Conservation (phyloP, 495 filamentous ascomycete species). For the Xylaria grammica region DNA sequence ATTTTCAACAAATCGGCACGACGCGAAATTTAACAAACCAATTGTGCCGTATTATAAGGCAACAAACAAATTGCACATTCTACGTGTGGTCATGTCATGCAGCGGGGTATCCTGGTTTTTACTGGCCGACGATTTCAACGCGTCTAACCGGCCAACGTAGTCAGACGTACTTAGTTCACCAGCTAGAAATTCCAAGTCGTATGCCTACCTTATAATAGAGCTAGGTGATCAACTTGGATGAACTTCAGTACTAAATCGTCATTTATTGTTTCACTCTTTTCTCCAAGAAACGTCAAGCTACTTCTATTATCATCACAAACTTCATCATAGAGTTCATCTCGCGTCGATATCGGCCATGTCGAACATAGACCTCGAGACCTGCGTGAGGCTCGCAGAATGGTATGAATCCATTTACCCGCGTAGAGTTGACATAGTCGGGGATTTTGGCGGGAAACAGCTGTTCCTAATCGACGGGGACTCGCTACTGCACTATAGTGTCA, state of each 20-base stretch:
- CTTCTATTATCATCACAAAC: neutral
- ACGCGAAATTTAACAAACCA: too few species aligned
- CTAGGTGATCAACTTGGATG: neutral
- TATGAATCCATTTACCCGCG: conserved; percentile 28
- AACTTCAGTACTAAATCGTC: neutral
- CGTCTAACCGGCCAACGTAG: too few species aligned
- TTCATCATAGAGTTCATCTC: neutral
- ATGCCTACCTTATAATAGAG: neutral
- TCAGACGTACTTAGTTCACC: too few species aligned
- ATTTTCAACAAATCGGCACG: too few species aligned
- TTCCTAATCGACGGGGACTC: conserved; percentile 79
- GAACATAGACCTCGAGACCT: neutral
- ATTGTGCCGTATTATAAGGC: too few species aligned
- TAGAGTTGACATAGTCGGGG: conserved; percentile 67
- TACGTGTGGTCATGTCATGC: neutral
- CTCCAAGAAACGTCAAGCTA: neutral
- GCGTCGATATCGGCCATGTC: neutral
- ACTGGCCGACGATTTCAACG: neutral
- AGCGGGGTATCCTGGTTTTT: neutral
- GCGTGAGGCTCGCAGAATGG: conserved; percentile 23
- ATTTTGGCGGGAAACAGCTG: conserved; percentile 73
- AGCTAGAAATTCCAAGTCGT: too few species aligned
- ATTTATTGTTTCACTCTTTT: neutral
- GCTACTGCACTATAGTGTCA: conserved; percentile 65
- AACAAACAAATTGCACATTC: neutral